A percentile compares a stretch with the other conserved stretches of the same genome.
Evolutionary conservation across 768 basidiomycete species (phyloP).

Genomic region (Rhodotorula diobovata): DNA sequence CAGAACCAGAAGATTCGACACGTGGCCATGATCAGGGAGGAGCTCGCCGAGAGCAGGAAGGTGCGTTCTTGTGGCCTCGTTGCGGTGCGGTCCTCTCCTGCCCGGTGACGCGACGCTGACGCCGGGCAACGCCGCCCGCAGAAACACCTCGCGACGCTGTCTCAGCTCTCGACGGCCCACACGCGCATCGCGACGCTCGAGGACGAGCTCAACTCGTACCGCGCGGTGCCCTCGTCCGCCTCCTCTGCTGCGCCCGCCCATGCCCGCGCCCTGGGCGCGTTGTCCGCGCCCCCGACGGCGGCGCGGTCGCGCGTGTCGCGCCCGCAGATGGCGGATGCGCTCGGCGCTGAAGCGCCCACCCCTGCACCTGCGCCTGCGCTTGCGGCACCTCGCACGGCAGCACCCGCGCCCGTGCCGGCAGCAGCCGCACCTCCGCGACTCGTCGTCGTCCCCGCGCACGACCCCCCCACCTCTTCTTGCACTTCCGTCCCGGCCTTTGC

Average conservation of each 20-base stretch:
- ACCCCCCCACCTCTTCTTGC: background rate
- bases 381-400: background rate
- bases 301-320: constrained; percentile 32
- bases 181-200: constrained; percentile 18
- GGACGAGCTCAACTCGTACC: constrained; percentile 39
- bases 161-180: constrained; percentile 25
- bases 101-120: background rate
- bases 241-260: too few relatives aligned
- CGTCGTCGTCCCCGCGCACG: background rate
- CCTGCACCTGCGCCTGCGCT: background rate
- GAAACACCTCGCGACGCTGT: constrained; percentile 37
- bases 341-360: background rate
- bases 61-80: constrained; percentile 52
- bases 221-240: constrained; percentile 29
- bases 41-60: constrained; percentile 74
- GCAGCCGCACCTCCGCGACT: background rate
- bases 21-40: constrained; percentile 73
- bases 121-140: background rate
- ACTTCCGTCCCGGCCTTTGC: background rate
- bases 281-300: background rate
- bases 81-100: too few relatives aligned
- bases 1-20: constrained; percentile 81
- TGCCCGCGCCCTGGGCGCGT: too few relatives aligned
- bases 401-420: background rate
- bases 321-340: constrained; percentile 12